Conservation (phyloP, 805 yeast genomes). For the Wickerhamomyces bovis region DNA sequence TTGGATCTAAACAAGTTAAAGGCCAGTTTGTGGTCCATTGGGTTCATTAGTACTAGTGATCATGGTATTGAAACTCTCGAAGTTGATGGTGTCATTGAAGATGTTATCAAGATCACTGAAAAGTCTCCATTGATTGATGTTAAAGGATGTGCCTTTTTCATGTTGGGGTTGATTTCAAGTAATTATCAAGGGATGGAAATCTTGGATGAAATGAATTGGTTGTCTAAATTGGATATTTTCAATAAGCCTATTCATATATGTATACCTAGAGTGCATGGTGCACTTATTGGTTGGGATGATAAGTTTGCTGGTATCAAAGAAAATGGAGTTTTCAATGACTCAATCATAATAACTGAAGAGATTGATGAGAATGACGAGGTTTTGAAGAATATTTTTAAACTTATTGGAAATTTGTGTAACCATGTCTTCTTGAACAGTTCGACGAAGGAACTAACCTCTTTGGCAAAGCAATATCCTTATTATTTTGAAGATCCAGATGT, state of each 20-base stretch:
- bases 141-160: conserved; percentile 72
- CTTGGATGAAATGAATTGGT: conserved; percentile 79
- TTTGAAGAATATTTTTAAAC: conserved; percentile 25
- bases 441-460: conserved; percentile 46
- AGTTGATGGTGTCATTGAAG: conserved; percentile 43
- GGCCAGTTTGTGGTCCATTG: conserved; percentile 82
- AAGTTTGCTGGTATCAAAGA: conserved; percentile 2
- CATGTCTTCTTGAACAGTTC: conserved; percentile 48
- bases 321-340: conserved; percentile 6
- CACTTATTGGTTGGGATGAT: conserved; percentile 21
- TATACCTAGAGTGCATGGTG: conserved; percentile 31
- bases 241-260: conserved; percentile 39
- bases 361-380: conserved; percentile 23
- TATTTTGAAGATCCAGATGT: conserved; percentile 51
- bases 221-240: conserved; percentile 37
- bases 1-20: conserved; percentile 45
- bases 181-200: conserved; percentile 81
- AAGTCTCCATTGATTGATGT: conserved; percentile 50
- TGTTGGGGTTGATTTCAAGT: conserved; percentile 64
- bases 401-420: conserved; percentile 52
- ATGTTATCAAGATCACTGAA: conserved; percentile 46
- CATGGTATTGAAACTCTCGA: conserved; percentile 61
- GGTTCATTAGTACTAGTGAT: conserved; percentile 69
- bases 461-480: conserved; percentile 45
- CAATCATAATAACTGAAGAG: conserved; percentile 4